Evolutionary conservation across 768 basidiomycete species (phyloP).

Genomic region (Pleurotus citrinopileatus): DNA sequence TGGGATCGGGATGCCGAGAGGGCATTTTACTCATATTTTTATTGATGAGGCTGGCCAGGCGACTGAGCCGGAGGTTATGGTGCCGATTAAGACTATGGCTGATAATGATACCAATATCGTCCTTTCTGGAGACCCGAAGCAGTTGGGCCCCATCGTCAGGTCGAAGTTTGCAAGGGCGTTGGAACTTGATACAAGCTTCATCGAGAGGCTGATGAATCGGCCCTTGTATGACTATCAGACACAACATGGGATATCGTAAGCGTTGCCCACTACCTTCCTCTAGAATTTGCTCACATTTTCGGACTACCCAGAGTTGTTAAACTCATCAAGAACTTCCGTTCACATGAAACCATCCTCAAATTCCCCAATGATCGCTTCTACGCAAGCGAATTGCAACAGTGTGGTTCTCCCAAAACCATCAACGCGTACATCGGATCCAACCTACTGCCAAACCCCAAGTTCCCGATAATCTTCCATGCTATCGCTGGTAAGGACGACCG

Average conservation of each 20-base stretch:
- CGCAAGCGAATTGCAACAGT: constrained; percentile 44
- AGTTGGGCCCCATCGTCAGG: constrained; percentile 66
- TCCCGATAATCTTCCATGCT: constrained; percentile 64
- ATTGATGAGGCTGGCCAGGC: constrained; percentile 74
- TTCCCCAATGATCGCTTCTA: constrained; percentile 67
- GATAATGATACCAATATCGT: constrained; percentile 52
- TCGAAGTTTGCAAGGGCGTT: constrained; percentile 54
- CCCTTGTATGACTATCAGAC: constrained; percentile 45
- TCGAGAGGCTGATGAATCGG: constrained; percentile 55
- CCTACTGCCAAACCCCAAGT: constrained; percentile 41
- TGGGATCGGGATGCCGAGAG: constrained; percentile 54
- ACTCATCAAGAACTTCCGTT: constrained; percentile 63
- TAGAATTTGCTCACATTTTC: constrained; percentile 14
- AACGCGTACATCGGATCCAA: constrained; percentile 36
- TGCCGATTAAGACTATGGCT: constrained; percentile 60
- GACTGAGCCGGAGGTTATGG: constrained; percentile 64
- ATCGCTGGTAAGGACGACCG: constrained; percentile 60
- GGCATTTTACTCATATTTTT: constrained; percentile 68
- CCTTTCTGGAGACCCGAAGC: constrained; percentile 69
- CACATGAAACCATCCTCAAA: constrained; percentile 55
- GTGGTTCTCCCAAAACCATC: constrained; percentile 38
- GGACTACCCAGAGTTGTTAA: constrained; percentile 52
- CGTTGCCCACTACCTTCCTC: constrained; percentile 23
- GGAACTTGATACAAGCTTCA: constrained; percentile 56
- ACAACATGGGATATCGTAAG: constrained; percentile 9